These are phyloP conservation scores for Fraxinus nigra DNA, from an alignment of 305 asterid genomes.

Conservation along the genomic window DNA sequence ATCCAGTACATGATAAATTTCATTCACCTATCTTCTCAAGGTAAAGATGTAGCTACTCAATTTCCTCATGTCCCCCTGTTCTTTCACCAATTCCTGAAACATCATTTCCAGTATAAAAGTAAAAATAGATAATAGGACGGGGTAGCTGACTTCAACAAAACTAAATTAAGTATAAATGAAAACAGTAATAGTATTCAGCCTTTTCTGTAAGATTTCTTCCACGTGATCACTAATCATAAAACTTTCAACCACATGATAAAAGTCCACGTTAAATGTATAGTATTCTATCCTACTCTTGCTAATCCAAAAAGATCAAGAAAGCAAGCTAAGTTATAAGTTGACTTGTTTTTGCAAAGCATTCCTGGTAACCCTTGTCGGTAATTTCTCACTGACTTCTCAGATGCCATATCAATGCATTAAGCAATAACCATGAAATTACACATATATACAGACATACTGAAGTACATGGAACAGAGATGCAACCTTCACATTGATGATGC, in stretches of 20 bases:
- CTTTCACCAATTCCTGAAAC: constrained; percentile 29
- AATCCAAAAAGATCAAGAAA: constrained; percentile 6
- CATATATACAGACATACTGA: neutral
- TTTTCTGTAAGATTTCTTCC: neutral
- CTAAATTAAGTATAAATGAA: neutral
- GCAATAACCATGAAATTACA: neutral
- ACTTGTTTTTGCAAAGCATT: constrained; percentile 19
- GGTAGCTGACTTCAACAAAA: neutral
- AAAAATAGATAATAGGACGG: constrained; percentile 9
- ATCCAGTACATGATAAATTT: constrained; percentile 1
- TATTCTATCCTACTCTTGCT: neutral
- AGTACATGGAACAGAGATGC: neutral
- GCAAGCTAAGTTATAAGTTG: constrained; percentile 5
- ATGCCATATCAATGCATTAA: neutral
- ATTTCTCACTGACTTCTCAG: constrained; percentile 14
- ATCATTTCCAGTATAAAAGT: neutral
- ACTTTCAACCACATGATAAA: neutral
- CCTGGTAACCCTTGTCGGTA: constrained; percentile 4
- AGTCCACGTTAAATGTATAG: neutral
- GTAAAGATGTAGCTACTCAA: constrained; percentile 1
- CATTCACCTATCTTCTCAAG: constrained; percentile 12
- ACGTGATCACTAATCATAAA: neutral
- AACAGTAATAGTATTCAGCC: neutral
- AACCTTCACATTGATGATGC: neutral
- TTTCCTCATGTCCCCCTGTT: constrained; percentile 12